Conservation (phyloP, 2,329 filamentous ascomycete genomes). For the Diaporthe ampelina region DNA sequence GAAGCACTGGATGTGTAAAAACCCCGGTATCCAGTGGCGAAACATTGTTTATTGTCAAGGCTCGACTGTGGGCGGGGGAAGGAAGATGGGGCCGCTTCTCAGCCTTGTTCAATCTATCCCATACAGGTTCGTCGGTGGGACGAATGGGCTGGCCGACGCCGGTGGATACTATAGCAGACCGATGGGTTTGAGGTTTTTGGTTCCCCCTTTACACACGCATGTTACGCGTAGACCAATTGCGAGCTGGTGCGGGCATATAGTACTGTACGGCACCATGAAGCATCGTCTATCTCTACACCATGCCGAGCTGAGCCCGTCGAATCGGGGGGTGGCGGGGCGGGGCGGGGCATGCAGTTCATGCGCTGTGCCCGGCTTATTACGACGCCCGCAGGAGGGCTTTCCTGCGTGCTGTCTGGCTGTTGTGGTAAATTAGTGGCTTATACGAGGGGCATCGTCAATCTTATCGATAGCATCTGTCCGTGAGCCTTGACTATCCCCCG, state of each 20-base stretch:
- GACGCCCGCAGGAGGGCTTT: conserved; percentile 1
- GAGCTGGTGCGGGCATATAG: too few relatives aligned
- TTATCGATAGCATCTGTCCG: too few relatives aligned
- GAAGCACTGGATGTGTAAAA: neutral
- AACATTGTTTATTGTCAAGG: conserved; percentile 16
- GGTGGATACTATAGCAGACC: neutral
- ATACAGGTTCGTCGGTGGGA: neutral
- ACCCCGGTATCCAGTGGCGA: neutral
- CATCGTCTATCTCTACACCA: neutral
- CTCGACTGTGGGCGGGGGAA: neutral
- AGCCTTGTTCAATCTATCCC: conserved; percentile 25
- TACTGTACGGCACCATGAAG: neutral
- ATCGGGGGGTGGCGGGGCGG: neutral
- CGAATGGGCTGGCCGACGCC: neutral
- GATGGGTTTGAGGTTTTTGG: neutral
- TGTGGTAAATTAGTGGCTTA: neutral
- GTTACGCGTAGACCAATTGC: conserved; percentile 2
- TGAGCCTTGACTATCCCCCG: neutral
- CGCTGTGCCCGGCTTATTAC: conserved; percentile 12
- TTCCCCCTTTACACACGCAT: neutral
- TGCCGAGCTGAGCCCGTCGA: conserved; percentile 16
- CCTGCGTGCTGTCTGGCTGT: neutral
- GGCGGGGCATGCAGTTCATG: conserved; percentile 5
- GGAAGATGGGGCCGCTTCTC: neutral
- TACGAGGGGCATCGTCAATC: neutral